Conservation (phyloP, 139 green algal species). For the Eudorina sp. region DNA sequence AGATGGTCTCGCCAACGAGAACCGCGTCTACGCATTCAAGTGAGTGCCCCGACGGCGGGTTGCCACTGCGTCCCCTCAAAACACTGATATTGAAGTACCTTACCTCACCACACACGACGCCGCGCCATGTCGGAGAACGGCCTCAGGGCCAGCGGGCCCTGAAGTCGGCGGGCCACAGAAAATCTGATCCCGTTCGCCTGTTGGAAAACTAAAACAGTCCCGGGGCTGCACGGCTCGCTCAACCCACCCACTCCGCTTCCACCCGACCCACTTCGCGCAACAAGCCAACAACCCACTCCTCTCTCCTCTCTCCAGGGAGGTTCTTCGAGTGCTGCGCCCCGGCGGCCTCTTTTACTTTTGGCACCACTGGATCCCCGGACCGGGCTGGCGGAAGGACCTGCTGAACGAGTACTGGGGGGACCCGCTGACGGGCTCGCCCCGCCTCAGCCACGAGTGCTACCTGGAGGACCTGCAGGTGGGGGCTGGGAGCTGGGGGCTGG, state of each 20-base stretch:
- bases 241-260: too few relatives aligned
- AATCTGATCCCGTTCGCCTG: too few relatives aligned
- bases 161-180: too few relatives aligned
- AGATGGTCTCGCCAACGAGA: conserved; percentile 25
- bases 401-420: conserved; percentile 8
- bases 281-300: not conserved
- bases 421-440: not conserved
- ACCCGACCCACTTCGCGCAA: not conserved
- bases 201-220: too few relatives aligned
- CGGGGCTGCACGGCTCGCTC: too few relatives aligned
- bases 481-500: not conserved
- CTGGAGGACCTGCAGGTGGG: conserved; percentile 20
- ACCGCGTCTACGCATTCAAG: conserved; percentile 7
- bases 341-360: conserved; percentile 40
- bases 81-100: too few relatives aligned
- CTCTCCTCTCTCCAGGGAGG: not conserved
- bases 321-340: conserved; percentile 34
- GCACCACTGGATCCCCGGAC: conserved; percentile 35
- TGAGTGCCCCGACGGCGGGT: too few relatives aligned
- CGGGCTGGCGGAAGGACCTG: not conserved
- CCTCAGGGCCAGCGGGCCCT: too few relatives aligned
- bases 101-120: too few relatives aligned
- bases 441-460: conserved; percentile 11
- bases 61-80: too few relatives aligned
- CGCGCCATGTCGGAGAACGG: too few relatives aligned